These are phyloP conservation scores for Bidens hawaiensis DNA, from an alignment of 140 eudicot genomes.

Conservation along the genomic window DNA sequence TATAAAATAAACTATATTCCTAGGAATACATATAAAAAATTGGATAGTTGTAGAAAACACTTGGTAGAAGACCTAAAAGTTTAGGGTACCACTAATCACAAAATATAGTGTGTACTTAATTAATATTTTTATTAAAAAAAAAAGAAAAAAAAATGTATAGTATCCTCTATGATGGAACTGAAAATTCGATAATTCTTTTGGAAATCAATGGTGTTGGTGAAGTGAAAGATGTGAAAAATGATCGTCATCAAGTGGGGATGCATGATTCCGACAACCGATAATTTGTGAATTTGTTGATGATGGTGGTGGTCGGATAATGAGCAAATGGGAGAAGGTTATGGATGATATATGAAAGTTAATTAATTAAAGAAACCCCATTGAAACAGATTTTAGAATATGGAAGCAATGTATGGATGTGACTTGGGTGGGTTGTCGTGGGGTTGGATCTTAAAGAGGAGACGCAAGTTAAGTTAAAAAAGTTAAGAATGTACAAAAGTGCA, in stretches of 20 bases:
- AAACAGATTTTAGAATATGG: constrained; percentile 3
- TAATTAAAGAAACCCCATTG: constrained; percentile 12
- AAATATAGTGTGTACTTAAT: too few species aligned
- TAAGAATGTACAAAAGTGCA: constrained; percentile 18
- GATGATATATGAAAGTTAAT: not conserved
- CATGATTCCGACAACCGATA: not conserved
- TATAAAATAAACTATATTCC: too few species aligned
- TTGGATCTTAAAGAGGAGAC: constrained; percentile 15
- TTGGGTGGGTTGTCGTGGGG: constrained; percentile 15
- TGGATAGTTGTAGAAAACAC: too few species aligned
- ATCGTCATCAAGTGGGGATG: not conserved
- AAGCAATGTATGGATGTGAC: constrained; percentile 13
- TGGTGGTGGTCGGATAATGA: not conserved
- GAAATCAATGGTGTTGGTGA: not conserved
- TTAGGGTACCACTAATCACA: too few species aligned
- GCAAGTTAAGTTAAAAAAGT: constrained; percentile 27
- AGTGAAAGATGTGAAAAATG: not conserved
- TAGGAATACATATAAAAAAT: too few species aligned
- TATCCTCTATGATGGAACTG: not conserved
- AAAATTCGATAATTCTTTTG: not conserved
- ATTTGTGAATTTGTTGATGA: not conserved
- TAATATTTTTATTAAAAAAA: too few species aligned
- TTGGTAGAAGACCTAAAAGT: too few species aligned
- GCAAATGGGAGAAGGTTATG: not conserved
- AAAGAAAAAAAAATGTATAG: too few species aligned